Evolutionary conservation across 2,329 filamentous ascomycete species (phyloP), one percentile per base, ranked within the genome.

Genomic region (Trichoderma sp.): DNA sequence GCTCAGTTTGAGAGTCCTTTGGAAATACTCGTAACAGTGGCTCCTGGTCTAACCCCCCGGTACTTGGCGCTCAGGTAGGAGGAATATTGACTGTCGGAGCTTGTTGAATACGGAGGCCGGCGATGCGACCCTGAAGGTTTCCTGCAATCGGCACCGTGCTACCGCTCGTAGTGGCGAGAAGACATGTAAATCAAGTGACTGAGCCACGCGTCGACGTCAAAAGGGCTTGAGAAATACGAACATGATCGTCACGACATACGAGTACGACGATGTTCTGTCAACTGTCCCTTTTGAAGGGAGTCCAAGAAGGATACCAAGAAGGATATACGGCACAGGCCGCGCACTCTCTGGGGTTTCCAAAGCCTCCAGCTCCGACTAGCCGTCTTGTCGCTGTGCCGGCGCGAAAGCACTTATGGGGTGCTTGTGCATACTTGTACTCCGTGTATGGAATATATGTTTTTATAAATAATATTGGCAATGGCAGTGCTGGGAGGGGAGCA

Each of bases 191-290:
- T 51, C 57, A 70, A 61, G 66, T 70, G 66, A 70, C 28, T 70
- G 66, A 70, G 66, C 66, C 66, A 70, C 66, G 66, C 65, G 39
- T 15, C 66, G 28, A 62, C 66, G 66, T 70, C 57, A 62, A 69
- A 62, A 36, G 36, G 28, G 39, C 30, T 12, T 26, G 28, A 15
- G 12, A 32, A 53, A 70, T 70, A 70, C 66, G 66, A 70, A 47
- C 8, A 18, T 70, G 66, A 70, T 70, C 56, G 66, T 62, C 66
- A 53, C 26, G 28, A 36, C 43, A 62, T 70, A 53, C 57, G 66
- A 60, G 65, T 68, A 47, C 66, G 56, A 57, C 28, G 30, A 6
- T 18, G 15, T 26, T 28, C 11, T 57, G 15, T 67, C 51, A 15
- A 67, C 12, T 18, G 6, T 30, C 12, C 28, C 28, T 6, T 30